These are phyloP conservation scores for Prunus armeniaca DNA, from an alignment of 306 rosid species.

Conservation along the genomic window DNA sequence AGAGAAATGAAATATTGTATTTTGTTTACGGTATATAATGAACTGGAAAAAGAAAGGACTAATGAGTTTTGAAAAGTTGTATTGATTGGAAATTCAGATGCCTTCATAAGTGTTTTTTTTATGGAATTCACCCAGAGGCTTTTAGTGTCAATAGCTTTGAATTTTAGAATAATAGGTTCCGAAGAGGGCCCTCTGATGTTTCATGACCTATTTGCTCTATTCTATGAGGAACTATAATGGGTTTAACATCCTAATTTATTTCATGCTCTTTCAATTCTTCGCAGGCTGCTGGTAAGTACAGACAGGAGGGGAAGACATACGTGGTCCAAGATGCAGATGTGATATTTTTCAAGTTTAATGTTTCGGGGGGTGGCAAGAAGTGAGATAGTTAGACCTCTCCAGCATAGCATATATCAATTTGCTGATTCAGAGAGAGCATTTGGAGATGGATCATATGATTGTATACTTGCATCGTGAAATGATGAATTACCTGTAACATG, in stretches of 20 bases:
- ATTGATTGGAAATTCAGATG: background rate
- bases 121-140: background rate
- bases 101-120: background rate
- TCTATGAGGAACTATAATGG: background rate
- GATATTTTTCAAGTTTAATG: conserved; percentile 90
- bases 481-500: background rate
- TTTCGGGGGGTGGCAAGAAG: conserved; percentile 98
- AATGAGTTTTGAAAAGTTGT: too few species aligned
- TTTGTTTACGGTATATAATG: background rate
- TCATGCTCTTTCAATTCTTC: background rate
- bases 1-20: background rate
- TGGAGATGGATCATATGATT: background rate
- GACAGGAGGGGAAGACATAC: conserved; percentile 91
- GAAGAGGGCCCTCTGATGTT: background rate
- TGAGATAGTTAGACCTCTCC: conserved; percentile 30
- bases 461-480: conserved; percentile 10
- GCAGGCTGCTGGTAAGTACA: conserved; percentile 91
- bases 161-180: background rate
- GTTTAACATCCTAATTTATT: conserved; percentile 1
- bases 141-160: background rate
- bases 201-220: background rate
- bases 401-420: background rate
- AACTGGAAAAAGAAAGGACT: too few species aligned
- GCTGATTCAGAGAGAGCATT: background rate
- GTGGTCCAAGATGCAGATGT: conserved; percentile 93